A percentile compares a stretch with the other conserved stretches of the same genome.
phyloP scores from a whole-genome alignment of 2,329 filamentous ascomycete genomes.

The Nothophoma quercina region DNA sequence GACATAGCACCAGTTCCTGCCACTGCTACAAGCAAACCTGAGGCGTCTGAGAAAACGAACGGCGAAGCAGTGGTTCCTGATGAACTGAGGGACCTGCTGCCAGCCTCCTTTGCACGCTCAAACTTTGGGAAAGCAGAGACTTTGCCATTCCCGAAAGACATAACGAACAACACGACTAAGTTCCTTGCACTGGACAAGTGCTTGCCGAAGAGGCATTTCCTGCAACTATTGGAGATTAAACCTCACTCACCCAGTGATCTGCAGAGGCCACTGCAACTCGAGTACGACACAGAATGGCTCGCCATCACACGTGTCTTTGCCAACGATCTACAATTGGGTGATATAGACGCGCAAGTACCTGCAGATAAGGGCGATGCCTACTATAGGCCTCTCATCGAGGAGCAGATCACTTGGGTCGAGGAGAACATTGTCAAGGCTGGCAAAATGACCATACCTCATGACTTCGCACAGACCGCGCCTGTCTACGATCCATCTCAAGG shows the following conservation, averaged over 20 bases:
- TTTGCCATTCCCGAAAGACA: slow-evolving; percentile 70
- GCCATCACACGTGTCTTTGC: slow-evolving; percentile 88
- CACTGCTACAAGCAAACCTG: slow-evolving; percentile 9
- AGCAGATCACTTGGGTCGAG: slow-evolving; percentile 80
- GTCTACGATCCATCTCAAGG: slow-evolving; percentile 67
- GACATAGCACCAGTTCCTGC: slow-evolving; percentile 13
- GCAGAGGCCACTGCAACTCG: slow-evolving; percentile 64
- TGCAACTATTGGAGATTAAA: slow-evolving; percentile 74
- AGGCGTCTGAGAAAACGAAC: slow-evolving; percentile 15
- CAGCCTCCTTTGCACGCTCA: slow-evolving; percentile 70
- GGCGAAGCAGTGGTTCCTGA: slow-evolving; percentile 59
- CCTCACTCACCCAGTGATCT: slow-evolving; percentile 34
- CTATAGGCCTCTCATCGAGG: slow-evolving; percentile 73
- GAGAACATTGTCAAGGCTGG: slow-evolving; percentile 71
- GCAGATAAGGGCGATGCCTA: slow-evolving; percentile 71
- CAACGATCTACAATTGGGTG: slow-evolving; percentile 62
- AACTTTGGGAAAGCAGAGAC: slow-evolving; percentile 24
- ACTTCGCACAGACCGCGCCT: slow-evolving; percentile 80
- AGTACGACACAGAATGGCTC: slow-evolving; percentile 95
- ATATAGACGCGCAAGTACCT: slow-evolving; percentile 62
- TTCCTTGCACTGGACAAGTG: slow-evolving; percentile 96
- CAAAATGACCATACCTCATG: slow-evolving; percentile 74
- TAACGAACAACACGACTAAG: slow-evolving; percentile 78
- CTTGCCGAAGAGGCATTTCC: slow-evolving; percentile 77
- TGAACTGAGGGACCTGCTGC: slow-evolving; percentile 75